Conservation (phyloP, 2,329 filamentous ascomycete species). For the Colletotrichum agaves region DNA sequence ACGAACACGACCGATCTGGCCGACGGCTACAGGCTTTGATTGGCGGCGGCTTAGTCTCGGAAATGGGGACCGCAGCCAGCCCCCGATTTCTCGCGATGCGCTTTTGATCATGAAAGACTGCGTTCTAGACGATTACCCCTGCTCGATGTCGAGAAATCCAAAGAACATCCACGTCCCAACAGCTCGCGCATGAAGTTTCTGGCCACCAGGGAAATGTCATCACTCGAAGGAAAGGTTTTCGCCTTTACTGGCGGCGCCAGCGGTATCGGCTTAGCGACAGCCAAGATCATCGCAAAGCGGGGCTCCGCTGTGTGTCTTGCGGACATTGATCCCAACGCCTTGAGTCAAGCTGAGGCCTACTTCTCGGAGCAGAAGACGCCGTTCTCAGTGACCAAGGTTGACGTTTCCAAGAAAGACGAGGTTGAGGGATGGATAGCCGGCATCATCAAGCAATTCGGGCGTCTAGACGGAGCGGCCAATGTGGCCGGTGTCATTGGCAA, state of each 20-base stretch:
- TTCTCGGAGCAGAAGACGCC: slow-evolving; percentile 40
- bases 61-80: slow-evolving; percentile 7
- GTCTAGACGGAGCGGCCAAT: slow-evolving; percentile 66
- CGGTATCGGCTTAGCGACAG: slow-evolving; percentile 55
- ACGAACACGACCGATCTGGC: slow-evolving; percentile 8
- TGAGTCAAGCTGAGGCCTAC: slow-evolving; percentile 45
- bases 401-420: slow-evolving; percentile 57
- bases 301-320: slow-evolving; percentile 52
- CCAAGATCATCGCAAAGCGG: slow-evolving; percentile 49
- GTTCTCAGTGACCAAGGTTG: slow-evolving; percentile 51
- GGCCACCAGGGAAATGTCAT: slow-evolving; percentile 39
- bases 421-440: slow-evolving; percentile 62
- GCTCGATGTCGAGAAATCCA: background rate
- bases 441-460: slow-evolving; percentile 60
- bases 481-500: slow-evolving; percentile 63
- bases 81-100: slow-evolving; percentile 3
- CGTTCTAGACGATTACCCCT: background rate
- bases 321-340: slow-evolving; percentile 49
- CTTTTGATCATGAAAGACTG: background rate
- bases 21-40: background rate
- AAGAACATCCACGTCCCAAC: background rate
- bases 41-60: slow-evolving; percentile 9
- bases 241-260: slow-evolving; percentile 48
- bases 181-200: background rate
- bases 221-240: slow-evolving; percentile 46